phyloP scores from a whole-genome alignment of 768 basidiomycete genomes.

The Bullera alba region DNA sequence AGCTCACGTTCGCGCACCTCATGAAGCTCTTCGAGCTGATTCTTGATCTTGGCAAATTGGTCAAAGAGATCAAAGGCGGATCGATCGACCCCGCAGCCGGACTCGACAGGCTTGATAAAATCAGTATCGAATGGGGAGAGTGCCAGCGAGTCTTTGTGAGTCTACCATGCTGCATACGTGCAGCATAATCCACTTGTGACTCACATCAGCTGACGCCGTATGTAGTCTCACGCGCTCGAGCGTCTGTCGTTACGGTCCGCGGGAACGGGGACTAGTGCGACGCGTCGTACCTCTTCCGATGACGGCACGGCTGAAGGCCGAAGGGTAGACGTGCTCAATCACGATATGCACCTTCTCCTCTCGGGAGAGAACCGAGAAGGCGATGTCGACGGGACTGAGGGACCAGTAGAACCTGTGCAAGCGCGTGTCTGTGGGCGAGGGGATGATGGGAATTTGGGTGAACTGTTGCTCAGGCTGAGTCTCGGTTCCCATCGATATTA shows the following conservation, averaged over 20 bases:
- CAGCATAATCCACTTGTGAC: background rate
- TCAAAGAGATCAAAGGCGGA: slow-evolving; percentile 25
- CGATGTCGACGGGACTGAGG: too few species aligned
- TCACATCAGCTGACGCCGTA: too few species aligned
- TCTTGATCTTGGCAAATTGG: slow-evolving; percentile 31
- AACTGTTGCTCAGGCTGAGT: background rate
- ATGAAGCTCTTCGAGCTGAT: slow-evolving; percentile 27
- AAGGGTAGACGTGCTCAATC: too few species aligned
- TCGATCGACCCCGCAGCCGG: slow-evolving; percentile 9
- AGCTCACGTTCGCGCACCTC: slow-evolving; percentile 27
- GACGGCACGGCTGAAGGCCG: too few species aligned
- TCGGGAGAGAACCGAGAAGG: too few species aligned
- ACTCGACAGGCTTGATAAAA: slow-evolving; percentile 6
- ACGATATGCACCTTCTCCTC: too few species aligned
- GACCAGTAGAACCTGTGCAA: too few species aligned
- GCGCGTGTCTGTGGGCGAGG: background rate
- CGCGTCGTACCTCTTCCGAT: too few species aligned
- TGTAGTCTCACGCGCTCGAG: background rate
- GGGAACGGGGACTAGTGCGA: background rate
- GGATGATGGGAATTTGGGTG: background rate
- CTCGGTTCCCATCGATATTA: background rate
- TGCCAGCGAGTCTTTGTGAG: slow-evolving; percentile 33
- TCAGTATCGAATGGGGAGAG: slow-evolving; percentile 26
- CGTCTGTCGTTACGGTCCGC: background rate
- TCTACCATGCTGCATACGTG: background rate